Evolutionary conservation across 2,329 filamentous ascomycete species (phyloP).

Genomic region (Fusarium vanettenii): DNA sequence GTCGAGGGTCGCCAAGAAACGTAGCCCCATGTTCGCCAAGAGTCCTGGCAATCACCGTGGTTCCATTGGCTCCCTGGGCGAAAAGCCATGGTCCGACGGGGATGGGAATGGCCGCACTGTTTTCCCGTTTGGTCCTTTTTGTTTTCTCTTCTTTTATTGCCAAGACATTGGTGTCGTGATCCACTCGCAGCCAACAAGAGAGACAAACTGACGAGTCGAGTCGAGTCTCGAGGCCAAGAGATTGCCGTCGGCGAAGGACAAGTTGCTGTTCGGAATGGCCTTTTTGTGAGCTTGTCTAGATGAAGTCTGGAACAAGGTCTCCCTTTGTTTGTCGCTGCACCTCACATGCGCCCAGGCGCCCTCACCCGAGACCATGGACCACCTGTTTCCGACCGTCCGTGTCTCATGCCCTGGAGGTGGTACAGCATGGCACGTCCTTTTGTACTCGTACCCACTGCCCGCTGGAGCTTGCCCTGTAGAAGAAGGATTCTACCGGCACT

Average conservation of each 20-base stretch:
- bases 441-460: not conserved
- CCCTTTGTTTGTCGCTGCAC: not conserved
- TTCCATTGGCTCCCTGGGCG: constrained; percentile 8
- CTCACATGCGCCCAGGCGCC: not conserved
- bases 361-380: not conserved
- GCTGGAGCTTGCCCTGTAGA: not conserved
- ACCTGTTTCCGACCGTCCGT: not conserved
- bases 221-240: not conserved
- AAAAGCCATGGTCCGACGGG: not conserved
- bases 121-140: constrained; percentile 15
- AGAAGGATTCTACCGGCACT: not conserved
- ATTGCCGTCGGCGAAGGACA: not conserved
- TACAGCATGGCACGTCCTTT: not conserved
- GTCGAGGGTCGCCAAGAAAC: not conserved
- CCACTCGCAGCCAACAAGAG: not conserved
- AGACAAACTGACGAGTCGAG: not conserved
- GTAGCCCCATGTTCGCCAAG: not conserved
- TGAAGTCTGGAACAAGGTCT: not conserved
- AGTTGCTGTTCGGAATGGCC: constrained; percentile 3
- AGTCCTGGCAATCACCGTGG: not conserved
- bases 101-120: constrained; percentile 18
- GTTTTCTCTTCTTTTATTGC: constrained; percentile 8
- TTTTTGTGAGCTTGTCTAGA: constrained; percentile 3
- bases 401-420: constrained; percentile 1
- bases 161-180: constrained; percentile 16